These are phyloP conservation scores for Diaporthe vaccinii DNA, from an alignment of 2,329 filamentous ascomycete species.

Conservation along the genomic window DNA sequence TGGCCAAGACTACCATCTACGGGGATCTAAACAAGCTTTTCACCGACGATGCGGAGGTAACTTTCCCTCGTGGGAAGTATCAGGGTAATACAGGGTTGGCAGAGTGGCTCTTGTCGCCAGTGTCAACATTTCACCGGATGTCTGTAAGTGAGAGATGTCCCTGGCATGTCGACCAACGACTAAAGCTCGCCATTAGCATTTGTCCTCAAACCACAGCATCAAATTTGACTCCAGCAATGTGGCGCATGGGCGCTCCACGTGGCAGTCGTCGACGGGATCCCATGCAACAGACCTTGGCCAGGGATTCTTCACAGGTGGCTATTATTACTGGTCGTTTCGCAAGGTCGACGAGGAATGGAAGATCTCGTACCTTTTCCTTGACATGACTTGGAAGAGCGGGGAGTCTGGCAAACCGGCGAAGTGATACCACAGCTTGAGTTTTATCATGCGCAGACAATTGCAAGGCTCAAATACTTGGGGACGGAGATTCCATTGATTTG, in stretches of 20 bases:
- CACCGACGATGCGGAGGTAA: neutral
- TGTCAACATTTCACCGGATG: constrained; percentile 4
- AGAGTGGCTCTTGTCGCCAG: constrained; percentile 8
- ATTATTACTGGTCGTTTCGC: constrained; percentile 17
- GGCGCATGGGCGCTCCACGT: neutral
- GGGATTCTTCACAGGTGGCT: neutral
- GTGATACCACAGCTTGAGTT: neutral
- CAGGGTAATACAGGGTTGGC: neutral
- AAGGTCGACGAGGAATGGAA: constrained; percentile 8
- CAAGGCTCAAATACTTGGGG: neutral
- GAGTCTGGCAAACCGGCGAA: neutral
- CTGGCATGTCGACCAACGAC: too few relatives aligned
- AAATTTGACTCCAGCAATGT: constrained; percentile 11
- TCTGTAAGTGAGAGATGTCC: neutral
- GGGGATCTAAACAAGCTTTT: neutral
- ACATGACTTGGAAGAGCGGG: constrained; percentile 1
- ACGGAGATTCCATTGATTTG: neutral
- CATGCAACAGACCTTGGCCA: neutral
- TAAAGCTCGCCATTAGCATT: neutral
- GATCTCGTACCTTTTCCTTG: constrained; percentile 3
- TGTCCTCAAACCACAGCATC: constrained; percentile 11
- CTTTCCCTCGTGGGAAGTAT: neutral
- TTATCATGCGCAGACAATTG: neutral
- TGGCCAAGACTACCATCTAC: neutral
- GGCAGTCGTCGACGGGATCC: neutral